These are phyloP conservation scores for Trypanosoma melophagium DNA, from an alignment of 208 protist genomes.

Conservation along the genomic window DNA sequence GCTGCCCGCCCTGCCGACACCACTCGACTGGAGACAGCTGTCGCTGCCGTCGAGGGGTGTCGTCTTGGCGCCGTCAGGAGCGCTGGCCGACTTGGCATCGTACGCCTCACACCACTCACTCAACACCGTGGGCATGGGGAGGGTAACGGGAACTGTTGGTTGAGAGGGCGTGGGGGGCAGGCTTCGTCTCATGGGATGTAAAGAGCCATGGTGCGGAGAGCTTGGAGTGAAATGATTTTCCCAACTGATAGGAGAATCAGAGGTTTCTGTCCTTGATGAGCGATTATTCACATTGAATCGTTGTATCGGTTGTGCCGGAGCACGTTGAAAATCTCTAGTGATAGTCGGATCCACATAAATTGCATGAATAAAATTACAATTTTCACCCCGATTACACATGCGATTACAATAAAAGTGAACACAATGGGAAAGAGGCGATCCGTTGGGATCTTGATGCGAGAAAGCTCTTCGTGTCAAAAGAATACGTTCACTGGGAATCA, in stretches of 20 bases:
- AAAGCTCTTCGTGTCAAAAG: slow-evolving; percentile 54
- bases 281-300: not conserved
- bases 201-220: not conserved
- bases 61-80: too few relatives aligned
- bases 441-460: slow-evolving; percentile 20
- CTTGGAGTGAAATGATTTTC: not conserved
- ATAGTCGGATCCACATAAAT: slow-evolving; percentile 78
- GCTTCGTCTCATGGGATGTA: too few relatives aligned
- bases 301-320: slow-evolving; percentile 27
- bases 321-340: slow-evolving; percentile 63
- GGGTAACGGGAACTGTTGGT: too few relatives aligned
- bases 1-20: too few relatives aligned
- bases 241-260: not conserved
- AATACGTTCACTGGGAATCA: slow-evolving; percentile 55
- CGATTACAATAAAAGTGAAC: slow-evolving; percentile 82
- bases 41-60: too few relatives aligned
- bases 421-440: slow-evolving; percentile 62
- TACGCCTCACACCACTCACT: too few relatives aligned
- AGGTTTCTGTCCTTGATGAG: not conserved
- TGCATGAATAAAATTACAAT: slow-evolving; percentile 77
- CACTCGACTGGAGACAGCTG: too few relatives aligned
- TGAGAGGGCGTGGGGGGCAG: too few relatives aligned
- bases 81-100: too few relatives aligned
- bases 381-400: slow-evolving; percentile 77
- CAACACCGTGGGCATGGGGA: too few relatives aligned